phyloP scores from a whole-genome alignment of 1,139 yeast species.

The Yamadazyma epiphylla region DNA sequence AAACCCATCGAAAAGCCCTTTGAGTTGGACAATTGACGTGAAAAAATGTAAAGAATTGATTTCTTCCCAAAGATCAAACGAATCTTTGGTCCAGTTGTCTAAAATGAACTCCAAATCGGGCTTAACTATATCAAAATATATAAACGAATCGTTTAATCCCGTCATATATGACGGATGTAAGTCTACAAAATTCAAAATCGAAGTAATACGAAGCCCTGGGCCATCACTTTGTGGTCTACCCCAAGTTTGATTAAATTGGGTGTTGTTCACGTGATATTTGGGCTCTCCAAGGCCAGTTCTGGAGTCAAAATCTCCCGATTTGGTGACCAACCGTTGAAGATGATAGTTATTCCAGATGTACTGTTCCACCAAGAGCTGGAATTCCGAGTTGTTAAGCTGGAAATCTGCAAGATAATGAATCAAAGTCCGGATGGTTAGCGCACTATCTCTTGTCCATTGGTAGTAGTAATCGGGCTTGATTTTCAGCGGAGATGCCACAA shows the following conservation, averaged over 20 bases:
- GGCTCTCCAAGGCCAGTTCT: conserved; percentile 81
- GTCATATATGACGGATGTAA: conserved; percentile 6
- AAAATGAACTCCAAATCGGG: conserved; percentile 69
- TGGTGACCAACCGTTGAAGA: conserved; percentile 65
- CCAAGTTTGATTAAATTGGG: conserved; percentile 66
- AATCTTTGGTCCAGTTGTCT: conserved; percentile 57
- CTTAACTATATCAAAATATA: conserved; percentile 54
- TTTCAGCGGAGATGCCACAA: conserved; percentile 81
- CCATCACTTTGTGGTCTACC: conserved; percentile 98
- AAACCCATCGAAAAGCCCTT: conserved; percentile 62
- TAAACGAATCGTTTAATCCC: conserved; percentile 18
- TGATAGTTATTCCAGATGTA: conserved; percentile 56
- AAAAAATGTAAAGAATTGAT: conserved; percentile 70
- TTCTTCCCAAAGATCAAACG: conserved; percentile 96
- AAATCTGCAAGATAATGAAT: conserved; percentile 39
- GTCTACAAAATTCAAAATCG: conserved; percentile 55
- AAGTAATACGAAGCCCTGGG: conserved; percentile 74
- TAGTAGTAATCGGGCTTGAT: conserved; percentile 71
- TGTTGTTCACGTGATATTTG: conserved; percentile 65
- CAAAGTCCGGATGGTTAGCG: conserved; percentile 70
- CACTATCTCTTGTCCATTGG: conserved; percentile 91
- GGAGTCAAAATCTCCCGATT: conserved; percentile 63
- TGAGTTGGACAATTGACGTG: conserved; percentile 70
- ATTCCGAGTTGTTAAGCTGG: conserved; percentile 19
- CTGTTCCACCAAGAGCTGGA: conserved; percentile 40